A percentile compares a stretch with the other conserved stretches of the same genome.
Conservation (phyloP, 2,329 filamentous ascomycete genomes). For the Nemania abortiva region DNA sequence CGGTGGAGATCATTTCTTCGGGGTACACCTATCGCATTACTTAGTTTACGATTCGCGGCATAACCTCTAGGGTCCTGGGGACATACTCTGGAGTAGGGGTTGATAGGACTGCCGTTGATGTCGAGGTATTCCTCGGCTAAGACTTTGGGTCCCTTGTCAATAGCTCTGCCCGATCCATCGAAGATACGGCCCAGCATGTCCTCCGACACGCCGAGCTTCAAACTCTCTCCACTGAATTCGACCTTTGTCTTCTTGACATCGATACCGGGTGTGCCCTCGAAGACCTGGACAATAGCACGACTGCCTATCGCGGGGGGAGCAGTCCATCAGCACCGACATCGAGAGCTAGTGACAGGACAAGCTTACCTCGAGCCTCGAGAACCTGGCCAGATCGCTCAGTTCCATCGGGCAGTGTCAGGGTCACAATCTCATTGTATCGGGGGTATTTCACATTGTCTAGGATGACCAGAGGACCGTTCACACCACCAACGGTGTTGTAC, state of each 20-base stretch:
- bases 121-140: constrained; percentile 97
- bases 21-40: constrained; percentile 80
- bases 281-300: constrained; percentile 96
- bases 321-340: constrained; percentile 40
- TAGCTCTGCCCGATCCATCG: constrained; percentile 95
- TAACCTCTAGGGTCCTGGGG: neutral
- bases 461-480: constrained; percentile 98
- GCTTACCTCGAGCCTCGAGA: constrained; percentile 91
- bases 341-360: constrained; percentile 12
- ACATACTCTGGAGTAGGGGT: constrained; percentile 93
- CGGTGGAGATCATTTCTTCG: constrained; percentile 99
- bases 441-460: constrained; percentile 99
- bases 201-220: constrained; percentile 99
- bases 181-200: constrained; percentile 99
- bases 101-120: constrained; percentile 99
- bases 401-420: constrained; percentile 94
- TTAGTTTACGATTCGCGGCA: constrained; percentile 38
- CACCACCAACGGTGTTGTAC: constrained; percentile 98
- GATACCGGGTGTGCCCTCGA: constrained; percentile 96
- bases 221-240: constrained; percentile 94
- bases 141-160: constrained; percentile 99
- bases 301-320: constrained; percentile 70
- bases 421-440: constrained; percentile 97
- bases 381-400: constrained; percentile 94
- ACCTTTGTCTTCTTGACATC: constrained; percentile 99